Percentiles rank a stretch among this genome's conserved stretches.
These are phyloP conservation scores for Pontederia paniculata DNA, from an alignment of 176 grass and related monocot genomes.

Conservation along the genomic window DNA sequence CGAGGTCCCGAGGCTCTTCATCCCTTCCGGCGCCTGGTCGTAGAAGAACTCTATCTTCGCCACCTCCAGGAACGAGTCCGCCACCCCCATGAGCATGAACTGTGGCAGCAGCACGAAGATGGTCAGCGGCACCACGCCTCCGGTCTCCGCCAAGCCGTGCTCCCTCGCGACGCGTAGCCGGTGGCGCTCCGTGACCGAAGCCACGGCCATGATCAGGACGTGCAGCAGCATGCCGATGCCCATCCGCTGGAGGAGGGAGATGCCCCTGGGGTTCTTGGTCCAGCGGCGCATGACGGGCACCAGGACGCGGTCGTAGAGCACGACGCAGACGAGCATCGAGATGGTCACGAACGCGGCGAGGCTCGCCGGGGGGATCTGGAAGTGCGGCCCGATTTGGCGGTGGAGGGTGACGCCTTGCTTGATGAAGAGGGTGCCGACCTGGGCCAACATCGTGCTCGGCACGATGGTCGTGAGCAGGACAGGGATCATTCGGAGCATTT, in stretches of 20 bases:
- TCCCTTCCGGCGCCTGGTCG: slow-evolving; percentile 82
- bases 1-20: slow-evolving; percentile 87
- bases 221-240: slow-evolving; percentile 61
- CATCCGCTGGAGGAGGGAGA: slow-evolving; percentile 77
- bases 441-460: slow-evolving; percentile 58
- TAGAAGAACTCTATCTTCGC: slow-evolving; percentile 97
- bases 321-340: slow-evolving; percentile 64
- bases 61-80: slow-evolving; percentile 76
- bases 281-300: slow-evolving; percentile 44
- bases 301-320: slow-evolving; percentile 66
- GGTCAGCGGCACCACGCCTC: slow-evolving; percentile 42
- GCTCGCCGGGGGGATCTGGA: slow-evolving; percentile 68
- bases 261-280: slow-evolving; percentile 65
- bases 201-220: slow-evolving; percentile 70
- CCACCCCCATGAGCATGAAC: slow-evolving; percentile 77
- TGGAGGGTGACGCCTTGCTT: slow-evolving; percentile 88
- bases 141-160: slow-evolving; percentile 42
- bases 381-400: slow-evolving; percentile 38
- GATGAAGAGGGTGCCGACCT: slow-evolving; percentile 81
- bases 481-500: slow-evolving; percentile 79
- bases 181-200: slow-evolving; percentile 51
- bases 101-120: slow-evolving; percentile 78
- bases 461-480: slow-evolving; percentile 56
- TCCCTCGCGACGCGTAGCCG: slow-evolving; percentile 38
- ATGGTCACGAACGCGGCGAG: slow-evolving; percentile 69